A percentile compares a stretch with the other conserved stretches of the same genome.
Conservation (phyloP, 371 early-diverging fungal species). For the Mortierella sp. region DNA sequence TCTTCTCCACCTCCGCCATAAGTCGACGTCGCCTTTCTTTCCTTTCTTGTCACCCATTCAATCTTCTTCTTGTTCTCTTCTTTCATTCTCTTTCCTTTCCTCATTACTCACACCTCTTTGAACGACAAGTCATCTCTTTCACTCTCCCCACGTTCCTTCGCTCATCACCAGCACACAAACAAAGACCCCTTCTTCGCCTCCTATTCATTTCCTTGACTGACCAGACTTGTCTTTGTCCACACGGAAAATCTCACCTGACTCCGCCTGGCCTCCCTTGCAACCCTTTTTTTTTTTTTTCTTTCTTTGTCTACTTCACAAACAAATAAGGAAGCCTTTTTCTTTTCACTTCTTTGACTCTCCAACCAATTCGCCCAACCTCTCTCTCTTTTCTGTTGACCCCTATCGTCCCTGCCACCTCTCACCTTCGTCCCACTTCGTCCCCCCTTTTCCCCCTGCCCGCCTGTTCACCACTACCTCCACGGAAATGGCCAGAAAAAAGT, state of each 20-base stretch:
- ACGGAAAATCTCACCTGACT: slow-evolving; percentile 1
- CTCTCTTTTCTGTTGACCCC: background rate
- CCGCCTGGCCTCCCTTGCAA: background rate
- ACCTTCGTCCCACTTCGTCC: background rate
- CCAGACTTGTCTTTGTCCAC: background rate
- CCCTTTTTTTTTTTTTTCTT: background rate
- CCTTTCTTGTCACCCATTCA: background rate
- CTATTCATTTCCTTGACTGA: background rate
- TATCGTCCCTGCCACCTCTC: background rate
- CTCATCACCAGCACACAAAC: background rate
- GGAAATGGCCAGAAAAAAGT: slow-evolving; percentile 33
- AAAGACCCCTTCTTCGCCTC: background rate
- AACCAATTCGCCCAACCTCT: background rate
- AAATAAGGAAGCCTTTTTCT: background rate
- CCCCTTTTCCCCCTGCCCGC: background rate
- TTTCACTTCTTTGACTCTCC: background rate
- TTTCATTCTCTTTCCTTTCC: background rate
- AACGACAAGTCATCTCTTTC: background rate
- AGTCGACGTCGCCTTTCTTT: background rate
- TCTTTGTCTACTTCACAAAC: background rate
- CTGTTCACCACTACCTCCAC: background rate
- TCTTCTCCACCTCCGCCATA: background rate
- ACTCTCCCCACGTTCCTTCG: background rate
- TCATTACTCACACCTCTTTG: background rate
- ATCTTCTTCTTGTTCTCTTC: background rate